Conservation (phyloP, 2,329 filamentous ascomycete species). For the Piedraia hortae region DNA sequence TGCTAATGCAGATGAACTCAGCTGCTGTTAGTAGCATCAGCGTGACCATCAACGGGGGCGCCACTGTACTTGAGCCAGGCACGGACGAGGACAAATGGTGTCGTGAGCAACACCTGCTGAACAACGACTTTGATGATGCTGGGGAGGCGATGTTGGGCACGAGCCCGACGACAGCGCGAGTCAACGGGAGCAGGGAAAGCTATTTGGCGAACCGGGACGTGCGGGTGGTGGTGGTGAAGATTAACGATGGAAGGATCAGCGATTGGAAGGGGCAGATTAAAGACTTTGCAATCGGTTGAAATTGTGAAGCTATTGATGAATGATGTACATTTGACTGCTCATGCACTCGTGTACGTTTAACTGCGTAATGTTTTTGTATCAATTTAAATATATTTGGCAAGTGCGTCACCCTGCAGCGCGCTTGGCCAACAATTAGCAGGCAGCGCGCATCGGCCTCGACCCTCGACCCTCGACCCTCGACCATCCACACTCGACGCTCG, state of each 20-base stretch:
- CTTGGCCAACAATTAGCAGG: no score
- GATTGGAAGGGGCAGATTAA: slow-evolving; percentile 88
- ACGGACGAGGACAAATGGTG: slow-evolving; percentile 68
- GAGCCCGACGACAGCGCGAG: slow-evolving; percentile 4
- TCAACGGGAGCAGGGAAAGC: slow-evolving; percentile 25
- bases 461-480: no score
- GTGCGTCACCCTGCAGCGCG: no score
- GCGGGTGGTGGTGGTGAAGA: slow-evolving; percentile 59
- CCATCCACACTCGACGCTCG: no score
- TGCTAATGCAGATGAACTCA: slow-evolving; percentile 77
- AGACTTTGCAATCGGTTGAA: slow-evolving; percentile 30
- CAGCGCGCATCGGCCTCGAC: neutral
- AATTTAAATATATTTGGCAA: no score
- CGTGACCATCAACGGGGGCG: slow-evolving; percentile 78
- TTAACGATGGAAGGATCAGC: slow-evolving; percentile 62
- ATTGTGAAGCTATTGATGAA: no score
- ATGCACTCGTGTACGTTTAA: no score
- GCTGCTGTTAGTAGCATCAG: slow-evolving; percentile 68
- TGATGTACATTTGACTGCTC: no score
- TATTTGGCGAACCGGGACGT: slow-evolving; percentile 65
- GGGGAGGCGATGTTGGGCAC: slow-evolving; percentile 4
- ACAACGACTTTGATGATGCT: slow-evolving; percentile 35
- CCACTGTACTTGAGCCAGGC: slow-evolving; percentile 41
- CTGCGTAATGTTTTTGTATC: no score
- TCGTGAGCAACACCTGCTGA: slow-evolving; percentile 57